Percentiles rank a stretch among this genome's conserved stretches.
phyloP scores from a whole-genome alignment of 805 yeast genomes.

The Starmerella stellata region DNA sequence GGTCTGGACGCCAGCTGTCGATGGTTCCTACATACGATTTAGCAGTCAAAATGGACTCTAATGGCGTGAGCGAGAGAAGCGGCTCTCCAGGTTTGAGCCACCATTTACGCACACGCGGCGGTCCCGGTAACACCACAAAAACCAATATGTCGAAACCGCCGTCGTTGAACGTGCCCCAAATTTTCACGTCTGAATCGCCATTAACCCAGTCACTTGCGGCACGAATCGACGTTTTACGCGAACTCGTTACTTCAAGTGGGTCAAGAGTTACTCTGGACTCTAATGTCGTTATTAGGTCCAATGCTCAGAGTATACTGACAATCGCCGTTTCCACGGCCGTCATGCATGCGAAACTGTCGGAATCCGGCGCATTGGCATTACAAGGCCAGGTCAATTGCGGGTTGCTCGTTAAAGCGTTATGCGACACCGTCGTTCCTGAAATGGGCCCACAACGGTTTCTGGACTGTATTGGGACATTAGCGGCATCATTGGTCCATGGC shows the following conservation, averaged over 20 bases:
- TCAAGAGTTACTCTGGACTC: slow-evolving; percentile 8
- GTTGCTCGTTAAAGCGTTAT: slow-evolving; percentile 9
- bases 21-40: not conserved
- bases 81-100: no score
- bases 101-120: no score
- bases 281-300: slow-evolving; percentile 3
- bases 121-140: no score
- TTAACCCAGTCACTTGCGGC: slow-evolving; percentile 6
- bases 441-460: slow-evolving; percentile 3
- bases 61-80: not conserved
- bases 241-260: slow-evolving; percentile 8
- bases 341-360: slow-evolving; percentile 10
- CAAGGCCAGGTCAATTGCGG: slow-evolving; percentile 4
- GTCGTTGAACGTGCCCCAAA: not conserved
- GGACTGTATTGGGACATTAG: slow-evolving; percentile 12
- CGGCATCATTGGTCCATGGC: slow-evolving; percentile 13
- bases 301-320: slow-evolving; percentile 9
- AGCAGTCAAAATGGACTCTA: not conserved
- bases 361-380: slow-evolving; percentile 4
- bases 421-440: slow-evolving; percentile 6
- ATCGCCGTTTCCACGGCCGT: slow-evolving; percentile 14
- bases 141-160: not conserved
- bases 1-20: slow-evolving; percentile 10
- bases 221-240: slow-evolving; percentile 10
- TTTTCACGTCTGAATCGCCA: slow-evolving; percentile 1